phyloP scores from a whole-genome alignment of 208 protist species.

The Leishmania major region DNA sequence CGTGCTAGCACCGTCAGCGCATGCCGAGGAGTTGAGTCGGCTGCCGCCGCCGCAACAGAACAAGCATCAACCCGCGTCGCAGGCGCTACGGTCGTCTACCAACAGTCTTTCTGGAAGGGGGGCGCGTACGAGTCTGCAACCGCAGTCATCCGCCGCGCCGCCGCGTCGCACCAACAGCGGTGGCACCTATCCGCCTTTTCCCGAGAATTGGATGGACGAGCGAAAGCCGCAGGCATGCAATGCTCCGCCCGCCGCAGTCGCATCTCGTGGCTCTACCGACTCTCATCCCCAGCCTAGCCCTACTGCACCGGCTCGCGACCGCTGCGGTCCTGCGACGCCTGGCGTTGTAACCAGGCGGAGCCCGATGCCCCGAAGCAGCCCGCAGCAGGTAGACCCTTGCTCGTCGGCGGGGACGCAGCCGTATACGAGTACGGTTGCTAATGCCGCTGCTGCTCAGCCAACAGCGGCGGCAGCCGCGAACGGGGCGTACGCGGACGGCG shows the following conservation, averaged over 20 bases:
- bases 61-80: neutral
- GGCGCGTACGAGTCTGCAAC: neutral
- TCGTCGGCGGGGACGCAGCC: neutral
- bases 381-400: neutral
- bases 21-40: neutral
- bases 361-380: neutral
- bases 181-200: neutral
- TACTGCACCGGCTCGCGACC: too few relatives aligned
- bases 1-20: constrained; percentile 31
- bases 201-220: neutral
- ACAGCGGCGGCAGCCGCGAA: neutral
- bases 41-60: constrained; percentile 11
- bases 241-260: neutral
- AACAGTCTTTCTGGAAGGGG: neutral
- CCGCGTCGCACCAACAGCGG: neutral
- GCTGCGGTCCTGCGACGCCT: neutral
- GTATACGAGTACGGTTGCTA: neutral
- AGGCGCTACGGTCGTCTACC: neutral
- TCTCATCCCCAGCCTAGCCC: neutral
- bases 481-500: constrained; percentile 4
- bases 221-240: neutral
- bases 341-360: neutral
- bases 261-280: neutral
- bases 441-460: neutral
- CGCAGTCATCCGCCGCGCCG: neutral